Evolutionary conservation across 192 early-diverging fungal genomes (phyloP).

Genomic region (Dimargaris cristalligena): DNA sequence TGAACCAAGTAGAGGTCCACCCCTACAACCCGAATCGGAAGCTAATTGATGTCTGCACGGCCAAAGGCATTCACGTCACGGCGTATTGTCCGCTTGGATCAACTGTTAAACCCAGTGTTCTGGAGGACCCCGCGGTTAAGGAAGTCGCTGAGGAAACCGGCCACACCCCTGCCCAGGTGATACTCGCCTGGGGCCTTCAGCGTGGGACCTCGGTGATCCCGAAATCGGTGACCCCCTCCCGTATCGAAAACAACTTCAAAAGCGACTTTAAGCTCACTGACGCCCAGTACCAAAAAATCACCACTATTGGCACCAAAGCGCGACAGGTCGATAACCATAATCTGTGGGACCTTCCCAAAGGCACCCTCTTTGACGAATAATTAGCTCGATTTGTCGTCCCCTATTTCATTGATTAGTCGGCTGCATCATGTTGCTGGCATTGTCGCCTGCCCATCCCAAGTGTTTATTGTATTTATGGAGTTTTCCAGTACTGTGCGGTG

Average conservation of each 20-base stretch:
- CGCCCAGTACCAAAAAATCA: constrained; percentile 31
- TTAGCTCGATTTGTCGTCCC: too few relatives aligned
- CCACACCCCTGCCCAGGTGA: constrained; percentile 39
- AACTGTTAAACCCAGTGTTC: constrained; percentile 25
- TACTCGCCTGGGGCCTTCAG: constrained; percentile 47
- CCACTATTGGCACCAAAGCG: constrained; percentile 20
- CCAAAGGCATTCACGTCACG: constrained; percentile 40
- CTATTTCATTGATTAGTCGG: too few relatives aligned
- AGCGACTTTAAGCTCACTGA: constrained; percentile 29
- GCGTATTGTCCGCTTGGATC: constrained; percentile 61
- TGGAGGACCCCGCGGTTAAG: constrained; percentile 26
- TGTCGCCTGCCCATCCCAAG: too few relatives aligned
- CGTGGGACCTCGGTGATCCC: constrained; percentile 48
- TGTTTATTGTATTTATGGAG: too few relatives aligned
- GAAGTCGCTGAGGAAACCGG: constrained; percentile 34
- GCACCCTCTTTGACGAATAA: too few relatives aligned
- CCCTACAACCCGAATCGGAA: constrained; percentile 50
- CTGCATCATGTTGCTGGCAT: too few relatives aligned
- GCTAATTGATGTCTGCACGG: constrained; percentile 38
- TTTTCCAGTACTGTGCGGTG: too few relatives aligned
- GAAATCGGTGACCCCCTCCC: constrained; percentile 34
- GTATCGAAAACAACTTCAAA: constrained; percentile 39
- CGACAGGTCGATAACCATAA: constrained; percentile 32
- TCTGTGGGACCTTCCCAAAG: too few relatives aligned
- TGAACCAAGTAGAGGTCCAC: constrained; percentile 60